These are phyloP conservation scores for Excoecaria cochinchinensis DNA, from an alignment of 345 rosid species.

Conservation along the genomic window DNA sequence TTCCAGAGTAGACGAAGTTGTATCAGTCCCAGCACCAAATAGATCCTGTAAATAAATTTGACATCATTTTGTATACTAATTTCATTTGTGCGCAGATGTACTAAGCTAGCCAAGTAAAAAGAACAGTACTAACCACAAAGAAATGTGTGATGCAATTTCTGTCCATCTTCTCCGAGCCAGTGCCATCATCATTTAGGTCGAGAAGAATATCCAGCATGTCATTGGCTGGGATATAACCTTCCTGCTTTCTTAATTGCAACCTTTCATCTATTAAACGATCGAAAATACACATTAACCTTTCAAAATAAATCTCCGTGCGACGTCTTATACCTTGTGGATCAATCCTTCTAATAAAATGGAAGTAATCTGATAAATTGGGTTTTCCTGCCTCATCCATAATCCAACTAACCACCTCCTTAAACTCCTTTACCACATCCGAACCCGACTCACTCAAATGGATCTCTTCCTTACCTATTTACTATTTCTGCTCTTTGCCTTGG, in stretches of 20 bases:
- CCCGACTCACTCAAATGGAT: too few relatives aligned
- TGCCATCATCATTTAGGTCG: conserved; percentile 20
- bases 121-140: neutral
- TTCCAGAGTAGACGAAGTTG: conserved; percentile 48
- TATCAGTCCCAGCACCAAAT: conserved; percentile 46
- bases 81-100: neutral
- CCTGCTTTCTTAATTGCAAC: conserved; percentile 13
- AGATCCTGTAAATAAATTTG: conserved; percentile 27
- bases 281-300: conserved; percentile 26
- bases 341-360: conserved; percentile 4
- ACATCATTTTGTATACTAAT: neutral
- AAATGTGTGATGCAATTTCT: conserved; percentile 13
- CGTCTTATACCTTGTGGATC: conserved; percentile 20
- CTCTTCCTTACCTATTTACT: too few relatives aligned
- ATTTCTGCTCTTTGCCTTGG: too few relatives aligned
- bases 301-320: neutral
- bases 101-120: neutral
- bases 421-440: neutral
- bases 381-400: conserved; percentile 6
- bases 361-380: conserved; percentile 3
- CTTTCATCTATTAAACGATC: conserved; percentile 32
- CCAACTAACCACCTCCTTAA: neutral
- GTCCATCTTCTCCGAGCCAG: conserved; percentile 19
- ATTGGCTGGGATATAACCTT: neutral
- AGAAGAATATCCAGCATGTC: conserved; percentile 41